These are phyloP conservation scores for Penicillium concentricum DNA, from an alignment of 2,329 filamentous ascomycete species.

Conservation along the genomic window DNA sequence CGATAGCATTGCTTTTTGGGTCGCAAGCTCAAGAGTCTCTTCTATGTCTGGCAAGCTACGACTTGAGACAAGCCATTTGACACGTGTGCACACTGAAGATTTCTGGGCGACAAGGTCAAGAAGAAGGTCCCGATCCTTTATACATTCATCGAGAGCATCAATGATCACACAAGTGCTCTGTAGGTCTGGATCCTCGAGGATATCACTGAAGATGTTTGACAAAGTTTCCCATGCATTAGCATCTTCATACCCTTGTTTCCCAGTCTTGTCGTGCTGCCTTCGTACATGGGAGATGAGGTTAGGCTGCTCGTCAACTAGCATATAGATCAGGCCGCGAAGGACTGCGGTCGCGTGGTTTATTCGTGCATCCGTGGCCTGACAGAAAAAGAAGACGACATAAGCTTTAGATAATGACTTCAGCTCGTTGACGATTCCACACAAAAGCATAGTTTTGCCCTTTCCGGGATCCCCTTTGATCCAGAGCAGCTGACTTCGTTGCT, in stretches of 20 bases:
- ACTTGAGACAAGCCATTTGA: too few species aligned
- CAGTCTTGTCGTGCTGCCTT: slow-evolving; percentile 34
- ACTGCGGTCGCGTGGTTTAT: slow-evolving; percentile 44
- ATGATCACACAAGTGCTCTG: slow-evolving; percentile 39
- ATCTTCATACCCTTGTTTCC: slow-evolving; percentile 43
- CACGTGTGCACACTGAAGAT: too few species aligned
- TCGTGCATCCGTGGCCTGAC: slow-evolving; percentile 39
- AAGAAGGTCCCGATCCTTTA: slow-evolving; percentile 10
- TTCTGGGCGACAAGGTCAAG: background rate
- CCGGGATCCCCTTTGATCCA: slow-evolving; percentile 26
- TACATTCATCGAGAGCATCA: slow-evolving; percentile 52
- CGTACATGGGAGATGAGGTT: slow-evolving; percentile 36
- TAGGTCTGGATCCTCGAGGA: slow-evolving; percentile 39
- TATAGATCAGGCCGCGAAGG: slow-evolving; percentile 45
- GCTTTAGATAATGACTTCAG: background rate
- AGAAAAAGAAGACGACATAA: slow-evolving; percentile 29
- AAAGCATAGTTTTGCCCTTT: slow-evolving; percentile 5
- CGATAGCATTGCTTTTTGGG: too few species aligned
- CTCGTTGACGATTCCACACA: slow-evolving; percentile 7
- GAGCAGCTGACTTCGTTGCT: slow-evolving; percentile 1
- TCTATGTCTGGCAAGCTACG: too few species aligned
- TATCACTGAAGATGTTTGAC: slow-evolving; percentile 38
- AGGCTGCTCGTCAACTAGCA: slow-evolving; percentile 37
- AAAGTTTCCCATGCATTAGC: slow-evolving; percentile 39
- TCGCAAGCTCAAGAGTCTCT: too few species aligned